Base-by-base conservation (phyloP, 768 basidiomycete species). In the Lyophyllum semitale region DNA sequence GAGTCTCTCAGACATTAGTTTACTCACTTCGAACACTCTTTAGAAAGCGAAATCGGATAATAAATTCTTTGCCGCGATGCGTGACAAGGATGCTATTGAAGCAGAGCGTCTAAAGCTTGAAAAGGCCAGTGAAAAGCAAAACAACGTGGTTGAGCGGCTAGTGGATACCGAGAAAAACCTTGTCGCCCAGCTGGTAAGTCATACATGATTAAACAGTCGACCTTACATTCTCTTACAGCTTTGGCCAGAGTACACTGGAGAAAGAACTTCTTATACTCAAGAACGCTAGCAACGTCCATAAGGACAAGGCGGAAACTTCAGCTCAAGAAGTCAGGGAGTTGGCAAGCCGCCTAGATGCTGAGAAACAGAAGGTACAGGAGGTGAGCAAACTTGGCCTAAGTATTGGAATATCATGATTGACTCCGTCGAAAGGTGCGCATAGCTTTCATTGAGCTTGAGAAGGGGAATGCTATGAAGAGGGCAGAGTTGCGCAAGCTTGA, bases 11-110 rank as follows among this genome's bases (percentile, higher is more conserved):
- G 18, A 0, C 15, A 43, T 29, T 13, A 22, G 8, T 18, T 18
- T 11, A 15, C n/a, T 45, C 15, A 35, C 41, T 40, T 58, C 40
- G 55, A 32, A 40, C 38, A 54, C 40, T n/a, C 32, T 49, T 32
- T 71, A 98, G 93, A 93, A 92, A 88, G 91, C 93, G 8, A 98
- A 96, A 73, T 86, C 91, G 15, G 95, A 98, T 56, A 96, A 95
- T 76, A 98, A 95, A 69, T 98, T 85, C 67, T 98, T 87, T 66
- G 83, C 91, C 17, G 87, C 88, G 2, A 91, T 96, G 87, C 86
- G 94, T 27, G 87, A 89, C 54, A 94, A 90, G 71, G 94, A 97
- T 55, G 86, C 91, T 17, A 72, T 87, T 2, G 91, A 94, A 29
- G 76, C 75, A 1, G 91, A 94, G 66, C 80, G 86, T 43, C 92